Conservation (phyloP, 805 yeast genomes). For the Metschnikowia cerradonensis region DNA sequence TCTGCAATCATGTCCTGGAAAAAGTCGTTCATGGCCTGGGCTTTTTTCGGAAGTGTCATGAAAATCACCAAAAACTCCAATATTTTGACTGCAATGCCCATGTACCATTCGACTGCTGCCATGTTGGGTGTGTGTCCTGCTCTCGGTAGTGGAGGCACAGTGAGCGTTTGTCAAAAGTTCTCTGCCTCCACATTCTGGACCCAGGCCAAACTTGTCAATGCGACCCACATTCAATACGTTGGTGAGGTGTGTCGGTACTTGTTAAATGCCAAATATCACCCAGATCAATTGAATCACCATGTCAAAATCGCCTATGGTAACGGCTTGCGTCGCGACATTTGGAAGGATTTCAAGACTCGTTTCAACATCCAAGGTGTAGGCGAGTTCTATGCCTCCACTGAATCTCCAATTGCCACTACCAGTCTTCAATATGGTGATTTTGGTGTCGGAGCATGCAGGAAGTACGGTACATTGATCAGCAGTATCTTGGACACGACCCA, state of each 20-base stretch:
- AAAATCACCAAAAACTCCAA: conserved; percentile 50
- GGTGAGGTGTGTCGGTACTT: conserved; percentile 93
- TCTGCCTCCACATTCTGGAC: conserved; percentile 87
- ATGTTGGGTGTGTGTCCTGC: conserved; percentile 77
- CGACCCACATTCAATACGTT: conserved; percentile 87
- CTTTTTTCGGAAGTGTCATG: conserved; percentile 66
- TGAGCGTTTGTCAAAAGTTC: conserved; percentile 76
- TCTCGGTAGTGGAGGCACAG: conserved; percentile 60
- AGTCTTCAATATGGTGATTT: conserved; percentile 70
- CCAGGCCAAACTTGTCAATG: conserved; percentile 64
- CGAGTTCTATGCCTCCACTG: conserved; percentile 93
- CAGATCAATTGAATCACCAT: conserved; percentile 59
- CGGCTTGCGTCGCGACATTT: conserved; percentile 84
- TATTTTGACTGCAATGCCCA: conserved; percentile 89
- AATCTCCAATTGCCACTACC: conserved; percentile 85
- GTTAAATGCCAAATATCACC: conserved; percentile 58
- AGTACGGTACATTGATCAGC: conserved; percentile 61
- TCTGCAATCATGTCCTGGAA: conserved; percentile 93
- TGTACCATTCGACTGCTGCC: conserved; percentile 93
- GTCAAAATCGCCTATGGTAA: conserved; percentile 81
- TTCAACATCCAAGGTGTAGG: conserved; percentile 75
- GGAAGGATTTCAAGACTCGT: conserved; percentile 74
- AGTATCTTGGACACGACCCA: conserved; percentile 50
- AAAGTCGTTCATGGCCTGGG: conserved; percentile 68
- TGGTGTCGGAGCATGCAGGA: conserved; percentile 87